Evolutionary conservation across 2,329 filamentous ascomycete species (phyloP).

Genomic region (Talaromyces sp.): DNA sequence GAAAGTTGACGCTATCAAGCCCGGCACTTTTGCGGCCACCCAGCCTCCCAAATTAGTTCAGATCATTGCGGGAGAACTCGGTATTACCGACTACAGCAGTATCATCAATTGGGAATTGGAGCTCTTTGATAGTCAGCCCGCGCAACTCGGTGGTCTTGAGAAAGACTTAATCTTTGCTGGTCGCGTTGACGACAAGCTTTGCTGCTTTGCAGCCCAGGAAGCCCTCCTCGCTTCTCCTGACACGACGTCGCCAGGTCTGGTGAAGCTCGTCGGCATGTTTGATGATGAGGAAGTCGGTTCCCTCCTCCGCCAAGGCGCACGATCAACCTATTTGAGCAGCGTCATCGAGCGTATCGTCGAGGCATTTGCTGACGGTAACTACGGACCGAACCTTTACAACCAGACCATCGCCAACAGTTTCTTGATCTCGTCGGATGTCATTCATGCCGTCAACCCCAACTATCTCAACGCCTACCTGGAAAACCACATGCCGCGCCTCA

Average conservation of each 20-base stretch:
- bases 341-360: conserved; percentile 75
- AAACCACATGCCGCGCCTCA: conserved; percentile 80
- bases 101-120: conserved; percentile 98
- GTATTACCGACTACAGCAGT: conserved; percentile 62
- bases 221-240: conserved; percentile 67
- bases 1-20: conserved; percentile 40
- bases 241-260: conserved; percentile 51
- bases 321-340: conserved; percentile 78
- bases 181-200: conserved; percentile 95
- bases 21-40: conserved; percentile 69
- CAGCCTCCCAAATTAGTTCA: conserved; percentile 83
- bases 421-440: conserved; percentile 87
- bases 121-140: conserved; percentile 85
- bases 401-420: conserved; percentile 90
- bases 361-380: conserved; percentile 47
- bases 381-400: conserved; percentile 57
- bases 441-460: conserved; percentile 91
- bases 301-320: conserved; percentile 80
- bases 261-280: conserved; percentile 91
- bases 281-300: conserved; percentile 97
- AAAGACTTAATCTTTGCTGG: conserved; percentile 93
- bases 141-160: conserved; percentile 75
- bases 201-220: conserved; percentile 85
- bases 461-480: conserved; percentile 79
- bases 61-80: conserved; percentile 73